Percentiles rank a stretch among this genome's conserved stretches.
These are phyloP conservation scores for Solanum rostratum DNA, from an alignment of 257 asterid genomes.

Conservation along the genomic window DNA sequence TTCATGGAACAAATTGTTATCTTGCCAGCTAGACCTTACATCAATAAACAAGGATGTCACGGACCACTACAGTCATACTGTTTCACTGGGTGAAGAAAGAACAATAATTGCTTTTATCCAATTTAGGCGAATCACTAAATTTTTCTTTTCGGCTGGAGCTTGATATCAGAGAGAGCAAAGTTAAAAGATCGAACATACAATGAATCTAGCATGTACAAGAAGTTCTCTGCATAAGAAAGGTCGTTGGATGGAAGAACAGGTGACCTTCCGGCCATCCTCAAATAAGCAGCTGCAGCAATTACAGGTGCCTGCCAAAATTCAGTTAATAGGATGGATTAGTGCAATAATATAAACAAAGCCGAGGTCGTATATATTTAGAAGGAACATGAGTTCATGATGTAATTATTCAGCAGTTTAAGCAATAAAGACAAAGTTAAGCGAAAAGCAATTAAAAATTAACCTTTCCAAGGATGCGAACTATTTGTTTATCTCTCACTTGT, in stretches of 20 bases:
- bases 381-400: background rate
- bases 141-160: background rate
- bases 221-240: slow-evolving; percentile 90
- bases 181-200: slow-evolving; percentile 39
- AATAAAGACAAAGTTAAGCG: background rate
- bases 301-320: slow-evolving; percentile 68
- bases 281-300: slow-evolving; percentile 96
- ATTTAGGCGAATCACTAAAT: background rate
- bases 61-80: background rate
- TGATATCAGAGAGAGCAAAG: background rate
- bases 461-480: slow-evolving; percentile 90
- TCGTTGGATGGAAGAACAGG: slow-evolving; percentile 89
- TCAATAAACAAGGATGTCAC: background rate
- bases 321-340: background rate
- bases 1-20: background rate
- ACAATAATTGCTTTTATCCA: background rate
- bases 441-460: slow-evolving; percentile 17
- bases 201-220: slow-evolving; percentile 98
- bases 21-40: background rate
- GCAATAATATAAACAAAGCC: background rate
- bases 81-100: background rate
- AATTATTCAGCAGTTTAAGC: background rate
- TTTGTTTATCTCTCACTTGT: slow-evolving; percentile 88
- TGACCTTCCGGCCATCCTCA: slow-evolving; percentile 99
- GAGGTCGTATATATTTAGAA: background rate